Base-by-base conservation (phyloP, 306 rosid species). In the Prunus mongolica region DNA sequence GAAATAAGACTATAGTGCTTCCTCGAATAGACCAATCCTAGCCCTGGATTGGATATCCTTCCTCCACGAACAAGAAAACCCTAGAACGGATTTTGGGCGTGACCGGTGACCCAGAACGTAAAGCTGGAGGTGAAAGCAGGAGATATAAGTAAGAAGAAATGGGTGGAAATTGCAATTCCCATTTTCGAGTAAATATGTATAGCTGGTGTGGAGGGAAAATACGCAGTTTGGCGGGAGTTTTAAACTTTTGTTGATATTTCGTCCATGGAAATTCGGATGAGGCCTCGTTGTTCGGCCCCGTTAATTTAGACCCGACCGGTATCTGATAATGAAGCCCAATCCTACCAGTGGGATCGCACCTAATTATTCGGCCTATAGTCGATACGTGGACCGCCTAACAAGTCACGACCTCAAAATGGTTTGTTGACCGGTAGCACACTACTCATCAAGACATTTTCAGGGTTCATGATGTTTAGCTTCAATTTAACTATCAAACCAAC, bases 1-100 rank as follows among this genome's bases (percentile, higher is more conserved):
- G 12, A 69, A 62, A 41, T 7, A n/a, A 50, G 51, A 38, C 18
- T 16, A 28, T 11, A 38, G 7, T 12, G 32, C n/a, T 12, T 44
- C 69, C 28, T 28, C 27, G 27, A 10, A 74, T 4, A 15, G 24
- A 46, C 60, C n/a, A 61, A 20, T 46, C 64, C 45, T 14, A 72
- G 67, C 58, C 68, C 76, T 12, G 46, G 82, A 45, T 27, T 66
- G 54, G 79, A 15, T 34, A 30, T n/a, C 54, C 60, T 24, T 64
- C 74, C 15, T 68, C 70, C 71, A 72, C 67, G 3, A 61, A 45
- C 10, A 76, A 16, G 19, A 71, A 64, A 79, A 74, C 76, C 69
- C 71, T 50, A 52, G 12, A 19, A 18, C 34, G 24, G 25, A 62
- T 25, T 25, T 50, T 74, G 49, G 75, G 65, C 2, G 22, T 20